Conservation (phyloP, 1,284 basidiomycete genomes). For the Pseudozyma pruni region DNA sequence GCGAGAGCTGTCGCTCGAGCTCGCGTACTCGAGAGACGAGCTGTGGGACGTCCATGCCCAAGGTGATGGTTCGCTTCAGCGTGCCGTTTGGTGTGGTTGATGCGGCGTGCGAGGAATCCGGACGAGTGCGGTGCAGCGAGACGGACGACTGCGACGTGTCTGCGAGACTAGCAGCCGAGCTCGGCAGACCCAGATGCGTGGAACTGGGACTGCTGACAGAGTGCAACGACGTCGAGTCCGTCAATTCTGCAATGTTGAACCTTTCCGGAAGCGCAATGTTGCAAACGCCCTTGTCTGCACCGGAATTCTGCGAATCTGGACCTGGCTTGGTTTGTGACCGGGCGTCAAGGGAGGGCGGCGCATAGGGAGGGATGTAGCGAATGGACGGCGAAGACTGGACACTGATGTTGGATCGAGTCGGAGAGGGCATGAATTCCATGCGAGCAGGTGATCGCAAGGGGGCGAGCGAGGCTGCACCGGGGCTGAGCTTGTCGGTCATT, state of each 20-base stretch:
- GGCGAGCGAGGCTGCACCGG: slow-evolving; percentile 15
- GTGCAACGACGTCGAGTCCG: slow-evolving; percentile 31
- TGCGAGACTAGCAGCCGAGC: slow-evolving; percentile 21
- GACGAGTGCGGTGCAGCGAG: slow-evolving; percentile 1
- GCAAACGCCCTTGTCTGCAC: slow-evolving; percentile 5
- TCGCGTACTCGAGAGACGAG: slow-evolving; percentile 44
- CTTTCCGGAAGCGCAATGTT: slow-evolving; percentile 8
- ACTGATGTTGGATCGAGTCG: slow-evolving; percentile 35
- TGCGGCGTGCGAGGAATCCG: neutral
- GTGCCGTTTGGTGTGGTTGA: slow-evolving; percentile 2
- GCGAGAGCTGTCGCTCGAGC: slow-evolving; percentile 45
- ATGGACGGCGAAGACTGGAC: slow-evolving; percentile 34
- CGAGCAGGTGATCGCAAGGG: slow-evolving; percentile 34
- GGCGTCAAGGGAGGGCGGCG: slow-evolving; percentile 16
- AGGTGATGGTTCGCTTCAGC: slow-evolving; percentile 54
- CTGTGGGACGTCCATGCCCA: slow-evolving; percentile 53
- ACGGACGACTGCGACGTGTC: slow-evolving; percentile 19
- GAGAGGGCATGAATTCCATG: slow-evolving; percentile 29
- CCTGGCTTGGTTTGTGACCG: slow-evolving; percentile 5
- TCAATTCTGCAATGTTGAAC: slow-evolving; percentile 5
- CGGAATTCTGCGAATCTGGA: slow-evolving; percentile 4
- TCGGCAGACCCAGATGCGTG: slow-evolving; percentile 27
- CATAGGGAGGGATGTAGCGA: slow-evolving; percentile 38
- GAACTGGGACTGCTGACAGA: slow-evolving; percentile 36
- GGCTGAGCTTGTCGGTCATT: slow-evolving; percentile 15